Conservation (phyloP, 2,329 filamentous ascomycete species). For the Colletotrichum caudatum region DNA sequence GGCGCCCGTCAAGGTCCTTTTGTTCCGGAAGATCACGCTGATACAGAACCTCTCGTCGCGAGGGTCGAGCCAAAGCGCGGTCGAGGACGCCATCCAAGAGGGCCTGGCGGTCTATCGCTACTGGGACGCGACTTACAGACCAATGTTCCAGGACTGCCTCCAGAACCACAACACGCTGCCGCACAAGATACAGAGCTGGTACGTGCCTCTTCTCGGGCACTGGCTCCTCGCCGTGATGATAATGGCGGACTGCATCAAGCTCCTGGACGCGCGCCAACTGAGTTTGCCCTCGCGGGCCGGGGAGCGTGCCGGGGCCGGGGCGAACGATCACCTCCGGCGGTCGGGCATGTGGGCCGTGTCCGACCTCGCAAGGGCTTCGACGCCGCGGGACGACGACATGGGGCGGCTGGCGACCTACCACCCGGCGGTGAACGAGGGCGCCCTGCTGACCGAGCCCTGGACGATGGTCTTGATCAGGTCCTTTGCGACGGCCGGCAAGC, state of each 20-base stretch:
- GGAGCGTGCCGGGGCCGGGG: slow-evolving; percentile 47
- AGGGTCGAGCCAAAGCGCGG: slow-evolving; percentile 51
- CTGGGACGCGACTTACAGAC: slow-evolving; percentile 65
- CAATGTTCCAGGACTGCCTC: slow-evolving; percentile 65
- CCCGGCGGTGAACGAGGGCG: slow-evolving; percentile 64
- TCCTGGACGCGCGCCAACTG: slow-evolving; percentile 57
- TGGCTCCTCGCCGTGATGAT: slow-evolving; percentile 69
- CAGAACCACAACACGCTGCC: slow-evolving; percentile 63
- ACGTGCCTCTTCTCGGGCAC: slow-evolving; percentile 67
- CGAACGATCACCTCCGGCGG: slow-evolving; percentile 56
- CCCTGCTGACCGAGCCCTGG: slow-evolving; percentile 71
- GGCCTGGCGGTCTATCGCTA: slow-evolving; percentile 64
- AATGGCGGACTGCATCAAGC: slow-evolving; percentile 65
- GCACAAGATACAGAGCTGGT: slow-evolving; percentile 69
- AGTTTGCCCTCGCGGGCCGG: slow-evolving; percentile 46
- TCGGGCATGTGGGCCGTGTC: slow-evolving; percentile 60
- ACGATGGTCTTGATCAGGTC: slow-evolving; percentile 66
- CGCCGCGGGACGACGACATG: slow-evolving; percentile 44
- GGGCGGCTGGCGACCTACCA: slow-evolving; percentile 58
- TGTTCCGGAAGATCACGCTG: slow-evolving; percentile 68
- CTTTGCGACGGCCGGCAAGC: slow-evolving; percentile 61
- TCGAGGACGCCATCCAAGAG: slow-evolving; percentile 63
- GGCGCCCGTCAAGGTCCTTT: slow-evolving; percentile 69
- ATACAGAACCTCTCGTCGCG: slow-evolving; percentile 63
- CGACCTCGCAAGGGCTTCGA: slow-evolving; percentile 61